Percentiles rank a stretch among this genome's conserved stretches.
These are phyloP conservation scores for Clonostachys solani DNA, from an alignment of 2,329 filamentous ascomycete genomes.

Conservation along the genomic window DNA sequence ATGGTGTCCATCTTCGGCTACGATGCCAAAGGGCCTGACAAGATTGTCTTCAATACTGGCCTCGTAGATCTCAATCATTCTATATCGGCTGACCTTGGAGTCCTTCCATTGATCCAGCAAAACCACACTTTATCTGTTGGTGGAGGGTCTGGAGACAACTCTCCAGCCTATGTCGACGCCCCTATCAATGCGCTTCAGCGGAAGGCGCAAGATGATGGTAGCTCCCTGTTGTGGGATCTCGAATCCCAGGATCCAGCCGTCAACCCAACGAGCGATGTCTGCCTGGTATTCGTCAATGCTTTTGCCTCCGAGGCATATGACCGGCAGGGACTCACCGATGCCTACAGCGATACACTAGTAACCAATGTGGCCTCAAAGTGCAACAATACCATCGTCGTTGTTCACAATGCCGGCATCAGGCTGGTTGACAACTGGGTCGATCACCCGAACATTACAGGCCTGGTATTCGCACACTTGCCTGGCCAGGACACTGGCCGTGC, in stretches of 20 bases:
- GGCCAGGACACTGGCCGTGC: constrained; percentile 59
- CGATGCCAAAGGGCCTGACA: too few species aligned
- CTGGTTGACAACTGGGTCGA: constrained; percentile 59
- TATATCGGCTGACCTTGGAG: too few species aligned
- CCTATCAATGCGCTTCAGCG: constrained; percentile 51
- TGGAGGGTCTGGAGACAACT: constrained; percentile 31
- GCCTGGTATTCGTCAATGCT: constrained; percentile 62
- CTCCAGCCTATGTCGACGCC: constrained; percentile 40
- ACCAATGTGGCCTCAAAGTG: constrained; percentile 53
- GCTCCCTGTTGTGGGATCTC: constrained; percentile 57
- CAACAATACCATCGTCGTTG: constrained; percentile 58
- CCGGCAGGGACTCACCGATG: constrained; percentile 58
- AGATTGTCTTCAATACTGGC: too few species aligned
- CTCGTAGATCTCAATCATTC: too few species aligned
- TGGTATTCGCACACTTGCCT: constrained; percentile 61
- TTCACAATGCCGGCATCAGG: constrained; percentile 60
- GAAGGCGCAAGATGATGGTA: constrained; percentile 49
- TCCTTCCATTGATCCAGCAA: too few species aligned
- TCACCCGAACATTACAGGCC: constrained; percentile 58
- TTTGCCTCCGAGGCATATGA: constrained; percentile 72
- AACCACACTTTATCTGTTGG: too few species aligned
- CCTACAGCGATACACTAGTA: constrained; percentile 56
- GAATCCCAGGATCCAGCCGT: constrained; percentile 40
- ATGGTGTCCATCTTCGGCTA: constrained; percentile 58
- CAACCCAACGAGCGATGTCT: constrained; percentile 53